These are phyloP conservation scores for Ascochyta rabiei DNA, from an alignment of 2,329 filamentous ascomycete species.

Conservation along the genomic window DNA sequence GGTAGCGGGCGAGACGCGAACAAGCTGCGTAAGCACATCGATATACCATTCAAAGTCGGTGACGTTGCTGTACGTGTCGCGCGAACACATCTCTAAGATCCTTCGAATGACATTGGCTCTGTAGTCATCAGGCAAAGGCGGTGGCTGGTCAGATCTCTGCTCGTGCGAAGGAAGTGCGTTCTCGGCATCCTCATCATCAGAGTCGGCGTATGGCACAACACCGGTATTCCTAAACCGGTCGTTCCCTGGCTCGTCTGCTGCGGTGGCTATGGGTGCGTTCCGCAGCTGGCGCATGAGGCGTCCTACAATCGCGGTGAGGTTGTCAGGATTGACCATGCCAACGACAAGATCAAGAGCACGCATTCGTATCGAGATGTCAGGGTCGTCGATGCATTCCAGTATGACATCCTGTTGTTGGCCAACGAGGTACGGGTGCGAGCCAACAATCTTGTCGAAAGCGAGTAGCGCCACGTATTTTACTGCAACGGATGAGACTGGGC, in stretches of 20 bases:
- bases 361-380: constrained; percentile 93
- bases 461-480: constrained; percentile 97
- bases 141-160: constrained; percentile 55
- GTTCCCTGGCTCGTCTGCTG: constrained; percentile 52
- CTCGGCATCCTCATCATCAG: constrained; percentile 63
- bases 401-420: constrained; percentile 95
- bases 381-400: constrained; percentile 91
- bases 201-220: constrained; percentile 58
- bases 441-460: constrained; percentile 93
- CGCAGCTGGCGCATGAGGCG: constrained; percentile 83
- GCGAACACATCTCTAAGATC: constrained; percentile 87
- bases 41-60: constrained; percentile 98
- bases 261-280: constrained; percentile 65
- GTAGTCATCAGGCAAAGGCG: constrained; percentile 84
- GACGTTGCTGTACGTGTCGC: constrained; percentile 84
- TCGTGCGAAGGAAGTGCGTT: constrained; percentile 60
- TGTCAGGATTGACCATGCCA: constrained; percentile 90
- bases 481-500: constrained; percentile 45
- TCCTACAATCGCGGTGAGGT: constrained; percentile 81
- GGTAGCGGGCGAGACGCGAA: constrained; percentile 68
- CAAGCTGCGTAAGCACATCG: constrained; percentile 82
- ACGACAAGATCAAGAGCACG: constrained; percentile 90
- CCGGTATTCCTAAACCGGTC: constrained; percentile 53
- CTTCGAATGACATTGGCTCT: constrained; percentile 79
- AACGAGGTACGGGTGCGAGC: constrained; percentile 86